These are phyloP conservation scores for Pyrenochaeta sp. DNA, from an alignment of 2,329 filamentous ascomycete species.

Conservation along the genomic window DNA sequence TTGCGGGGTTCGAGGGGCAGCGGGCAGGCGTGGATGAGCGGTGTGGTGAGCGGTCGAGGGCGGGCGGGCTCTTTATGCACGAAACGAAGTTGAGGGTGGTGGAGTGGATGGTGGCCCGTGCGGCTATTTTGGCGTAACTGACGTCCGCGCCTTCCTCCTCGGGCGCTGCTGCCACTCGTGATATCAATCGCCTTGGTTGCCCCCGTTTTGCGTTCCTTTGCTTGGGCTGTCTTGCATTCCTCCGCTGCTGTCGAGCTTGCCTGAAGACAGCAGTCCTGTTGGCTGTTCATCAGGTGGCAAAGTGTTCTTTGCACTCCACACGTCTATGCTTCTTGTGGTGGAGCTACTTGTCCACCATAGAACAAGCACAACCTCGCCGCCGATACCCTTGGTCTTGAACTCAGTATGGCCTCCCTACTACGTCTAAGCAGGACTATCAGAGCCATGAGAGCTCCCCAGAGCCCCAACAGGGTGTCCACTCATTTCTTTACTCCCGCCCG, in stretches of 20 bases:
- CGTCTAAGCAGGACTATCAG: conserved; percentile 19
- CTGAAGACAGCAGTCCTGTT: no score
- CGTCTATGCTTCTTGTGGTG: no score
- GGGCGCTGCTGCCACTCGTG: background rate
- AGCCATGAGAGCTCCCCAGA: conserved; percentile 3
- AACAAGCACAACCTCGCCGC: no score
- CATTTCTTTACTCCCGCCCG: conserved; percentile 29
- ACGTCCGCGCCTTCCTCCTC: conserved; percentile 22
- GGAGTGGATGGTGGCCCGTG: conserved; percentile 27
- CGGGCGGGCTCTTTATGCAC: conserved; percentile 41
- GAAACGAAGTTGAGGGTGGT: conserved; percentile 32
- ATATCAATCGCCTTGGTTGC: background rate
- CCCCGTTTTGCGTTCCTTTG: background rate
- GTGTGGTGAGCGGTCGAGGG: conserved; percentile 33
- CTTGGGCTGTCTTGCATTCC: background rate
- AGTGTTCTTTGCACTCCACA: no score
- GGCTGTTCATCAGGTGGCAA: no score
- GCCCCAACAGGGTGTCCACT: conserved; percentile 14
- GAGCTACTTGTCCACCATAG: no score
- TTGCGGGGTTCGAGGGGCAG: conserved; percentile 21
- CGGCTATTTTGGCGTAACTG: conserved; percentile 30
- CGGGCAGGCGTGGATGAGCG: conserved; percentile 26
- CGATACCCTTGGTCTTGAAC: background rate
- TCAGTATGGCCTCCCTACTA: conserved; percentile 19
- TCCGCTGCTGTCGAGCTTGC: background rate